These are phyloP conservation scores for Podospora pseudoanserina DNA, from an alignment of 495 filamentous ascomycete genomes.

Conservation along the genomic window DNA sequence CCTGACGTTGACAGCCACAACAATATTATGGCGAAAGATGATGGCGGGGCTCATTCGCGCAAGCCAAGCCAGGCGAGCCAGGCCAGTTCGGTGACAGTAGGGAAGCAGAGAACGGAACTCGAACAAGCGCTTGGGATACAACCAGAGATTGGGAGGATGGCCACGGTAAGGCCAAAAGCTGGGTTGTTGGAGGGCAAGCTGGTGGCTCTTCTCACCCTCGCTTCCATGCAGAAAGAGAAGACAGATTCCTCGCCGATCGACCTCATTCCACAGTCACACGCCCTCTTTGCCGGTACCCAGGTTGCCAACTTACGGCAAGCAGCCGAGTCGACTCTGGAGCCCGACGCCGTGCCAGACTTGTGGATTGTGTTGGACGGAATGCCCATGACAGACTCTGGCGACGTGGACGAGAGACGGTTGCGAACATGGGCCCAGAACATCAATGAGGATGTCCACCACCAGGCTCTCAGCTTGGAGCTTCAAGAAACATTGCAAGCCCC, in stretches of 20 bases:
- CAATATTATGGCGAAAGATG: conserved; percentile 21
- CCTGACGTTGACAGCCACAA: conserved; percentile 22
- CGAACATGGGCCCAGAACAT: conserved; percentile 50
- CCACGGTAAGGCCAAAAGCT: conserved; percentile 43
- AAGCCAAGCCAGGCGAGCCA: conserved; percentile 25
- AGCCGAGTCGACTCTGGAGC: conserved; percentile 26
- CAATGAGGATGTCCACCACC: conserved; percentile 42
- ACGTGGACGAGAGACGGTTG: conserved; percentile 40
- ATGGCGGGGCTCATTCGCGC: conserved; percentile 17
- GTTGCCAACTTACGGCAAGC: conserved; percentile 33
- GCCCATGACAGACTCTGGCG: conserved; percentile 39
- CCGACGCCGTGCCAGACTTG: conserved; percentile 34
- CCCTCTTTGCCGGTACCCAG: conserved; percentile 36
- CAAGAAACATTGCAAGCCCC: conserved; percentile 36
- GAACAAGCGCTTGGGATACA: conserved; percentile 28
- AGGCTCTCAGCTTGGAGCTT: conserved; percentile 39
- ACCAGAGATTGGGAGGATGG: conserved; percentile 34
- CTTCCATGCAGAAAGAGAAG: conserved; percentile 24
- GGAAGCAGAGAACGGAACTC: conserved; percentile 25
- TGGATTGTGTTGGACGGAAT: conserved; percentile 46
- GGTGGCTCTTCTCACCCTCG: conserved; percentile 41
- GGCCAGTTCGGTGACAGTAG: conserved; percentile 19
- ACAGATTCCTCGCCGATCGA: conserved; percentile 32
- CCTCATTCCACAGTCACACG: conserved; percentile 37
- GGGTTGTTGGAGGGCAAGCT: conserved; percentile 45